Evolutionary conservation across 116 monocot species (phyloP).

Genomic region (Phalaenopsis hybrid): DNA sequence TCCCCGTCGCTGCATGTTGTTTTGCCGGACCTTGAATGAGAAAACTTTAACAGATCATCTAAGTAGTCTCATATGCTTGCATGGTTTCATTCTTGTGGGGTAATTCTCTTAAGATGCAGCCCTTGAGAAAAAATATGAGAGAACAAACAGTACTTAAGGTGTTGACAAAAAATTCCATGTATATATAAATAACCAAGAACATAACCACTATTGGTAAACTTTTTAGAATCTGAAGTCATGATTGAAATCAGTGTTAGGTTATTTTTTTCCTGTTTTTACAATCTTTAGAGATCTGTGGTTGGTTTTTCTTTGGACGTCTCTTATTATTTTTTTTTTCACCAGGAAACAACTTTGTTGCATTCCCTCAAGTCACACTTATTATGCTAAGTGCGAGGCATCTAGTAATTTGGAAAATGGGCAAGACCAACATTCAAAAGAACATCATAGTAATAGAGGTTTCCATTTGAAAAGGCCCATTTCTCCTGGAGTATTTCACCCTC

Average conservation of each 20-base stretch:
- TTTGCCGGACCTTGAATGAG: neutral
- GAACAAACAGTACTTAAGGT: neutral
- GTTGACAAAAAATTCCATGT: neutral
- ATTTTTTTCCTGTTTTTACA: neutral
- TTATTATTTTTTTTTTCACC: neutral
- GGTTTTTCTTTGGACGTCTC: neutral
- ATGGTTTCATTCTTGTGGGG: neutral
- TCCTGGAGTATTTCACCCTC: conserved; percentile 8
- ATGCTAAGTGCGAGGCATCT: conserved; percentile 7
- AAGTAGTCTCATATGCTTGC: neutral
- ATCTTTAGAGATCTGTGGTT: neutral
- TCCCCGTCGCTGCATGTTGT: neutral
- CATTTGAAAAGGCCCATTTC: neutral
- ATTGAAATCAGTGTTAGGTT: neutral
- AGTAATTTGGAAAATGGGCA: conserved; percentile 8
- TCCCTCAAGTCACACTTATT: conserved; percentile 3
- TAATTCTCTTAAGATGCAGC: neutral
- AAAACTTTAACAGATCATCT: neutral
- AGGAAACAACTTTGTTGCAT: conserved; percentile 20
- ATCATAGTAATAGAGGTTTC: neutral
- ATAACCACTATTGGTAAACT: neutral
- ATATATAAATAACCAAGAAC: neutral
- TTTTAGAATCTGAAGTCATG: neutral
- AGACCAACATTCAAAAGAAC: neutral
- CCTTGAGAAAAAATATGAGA: neutral